Evolutionary conservation across 176 grass and related monocot species (phyloP), one percentile per base, ranked within the genome.

Genomic region (Echinochloa phyllopogon): DNA sequence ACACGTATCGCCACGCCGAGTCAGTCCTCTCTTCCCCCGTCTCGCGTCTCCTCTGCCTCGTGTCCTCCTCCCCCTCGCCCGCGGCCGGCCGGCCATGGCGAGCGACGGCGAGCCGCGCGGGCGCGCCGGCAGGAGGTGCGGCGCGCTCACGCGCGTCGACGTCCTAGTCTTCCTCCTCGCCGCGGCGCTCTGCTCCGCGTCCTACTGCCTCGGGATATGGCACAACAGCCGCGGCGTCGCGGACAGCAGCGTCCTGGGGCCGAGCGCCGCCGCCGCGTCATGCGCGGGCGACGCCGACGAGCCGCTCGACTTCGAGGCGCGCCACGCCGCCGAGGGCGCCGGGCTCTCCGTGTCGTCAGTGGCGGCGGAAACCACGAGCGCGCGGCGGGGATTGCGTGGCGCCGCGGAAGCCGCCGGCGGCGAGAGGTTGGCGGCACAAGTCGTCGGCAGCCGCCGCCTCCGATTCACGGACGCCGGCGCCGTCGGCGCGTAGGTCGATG

Each of bases 141-240:
- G 33, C 55, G 74, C 67, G 69, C 65, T n/a, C 43, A 87, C 76
- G 74, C 86, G 62, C 36, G 40, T 21, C 38, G 89, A 91, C 83
- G 64, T 94, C 24, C 21, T 91, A 8, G 81, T 88, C 45, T 40
- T 89, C 15, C 60, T 65, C 41, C 0, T 92, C 51, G 66, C 86
- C 14, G 82, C 40, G 36, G 45, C 78, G 62, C 90, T 98, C 59
- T 98, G 88, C 76, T 77, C 84, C 36, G 86, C 79, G 18, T 91
- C 95, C 4, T 98, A 98, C 84, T 84, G 78, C 47, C 79, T 94
- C 9, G 85, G 70, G 49, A 84, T 98, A 61, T 98, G 90, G 90
- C 86, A 94, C 76, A 85, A 91, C 84, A 83, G 74, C 55, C 83
- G 69, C 36, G 53, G 75, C 56, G 84, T 67, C 18, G 36, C 77